Evolutionary conservation across 2,329 filamentous ascomycete species (phyloP).

Genomic region (Plectosphaerella plurivora): DNA sequence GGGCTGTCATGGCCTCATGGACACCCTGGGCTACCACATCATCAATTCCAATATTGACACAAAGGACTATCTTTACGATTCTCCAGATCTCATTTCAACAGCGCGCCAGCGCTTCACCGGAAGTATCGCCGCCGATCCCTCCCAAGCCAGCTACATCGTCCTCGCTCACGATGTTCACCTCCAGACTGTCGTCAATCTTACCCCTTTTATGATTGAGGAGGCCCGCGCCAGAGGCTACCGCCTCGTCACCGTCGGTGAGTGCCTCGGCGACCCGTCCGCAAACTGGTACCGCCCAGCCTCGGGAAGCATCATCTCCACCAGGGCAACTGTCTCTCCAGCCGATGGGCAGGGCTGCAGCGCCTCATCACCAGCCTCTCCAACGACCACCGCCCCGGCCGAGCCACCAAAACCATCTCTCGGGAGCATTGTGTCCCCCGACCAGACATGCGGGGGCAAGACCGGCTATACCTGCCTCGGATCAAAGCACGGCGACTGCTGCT

Average conservation of each 20-base stretch:
- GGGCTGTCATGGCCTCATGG: conserved; percentile 9
- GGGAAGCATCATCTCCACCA: conserved; percentile 10
- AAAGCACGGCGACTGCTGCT: conserved; percentile 32
- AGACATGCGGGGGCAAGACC: conserved; percentile 27
- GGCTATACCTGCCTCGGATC: conserved; percentile 31
- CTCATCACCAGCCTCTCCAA: background rate
- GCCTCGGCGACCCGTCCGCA: conserved; percentile 44
- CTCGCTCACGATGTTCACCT: conserved; percentile 38
- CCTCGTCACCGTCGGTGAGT: conserved; percentile 53
- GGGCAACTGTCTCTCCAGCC: background rate
- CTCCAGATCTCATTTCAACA: conserved; percentile 36
- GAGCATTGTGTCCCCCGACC: conserved; percentile 23
- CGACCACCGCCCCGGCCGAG: background rate
- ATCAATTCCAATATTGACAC: conserved; percentile 56
- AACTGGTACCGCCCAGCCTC: conserved; percentile 45
- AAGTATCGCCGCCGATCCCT: conserved; percentile 21
- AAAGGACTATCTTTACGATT: conserved; percentile 54
- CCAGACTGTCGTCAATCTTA: conserved; percentile 25
- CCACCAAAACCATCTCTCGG: conserved; percentile 5
- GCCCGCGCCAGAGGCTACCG: conserved; percentile 35
- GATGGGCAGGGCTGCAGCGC: background rate
- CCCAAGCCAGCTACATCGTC: conserved; percentile 32
- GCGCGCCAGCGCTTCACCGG: conserved; percentile 37
- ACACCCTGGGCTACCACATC: conserved; percentile 50
- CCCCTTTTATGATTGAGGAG: conserved; percentile 34